Base-by-base conservation (phyloP, 805 yeast genomes). In the Suhomyces tanzawaensis region DNA sequence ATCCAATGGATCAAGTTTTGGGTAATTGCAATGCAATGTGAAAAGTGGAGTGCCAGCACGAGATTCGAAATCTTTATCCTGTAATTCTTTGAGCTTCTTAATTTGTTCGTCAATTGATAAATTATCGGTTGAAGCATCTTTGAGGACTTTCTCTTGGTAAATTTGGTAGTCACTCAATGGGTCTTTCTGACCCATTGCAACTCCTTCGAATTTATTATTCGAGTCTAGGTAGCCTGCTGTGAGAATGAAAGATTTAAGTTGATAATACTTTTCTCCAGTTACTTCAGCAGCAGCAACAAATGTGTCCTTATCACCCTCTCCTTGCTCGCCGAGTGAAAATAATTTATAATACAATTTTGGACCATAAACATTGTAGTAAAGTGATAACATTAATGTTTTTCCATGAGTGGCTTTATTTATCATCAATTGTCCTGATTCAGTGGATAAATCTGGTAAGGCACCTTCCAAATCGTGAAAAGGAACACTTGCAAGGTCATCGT, bases 371-470 rank as follows among this genome's bases (percentile, higher is more conserved):
- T 82, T 82, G 58, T 83, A 83, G 58, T 81, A 83, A 26, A 80
- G 57, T 0, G 87, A 72, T 34, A 83, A 62, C 43, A 82, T 61
- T 36, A 83, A 60, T 3, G 83, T 73, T 48, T 65, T 63, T 33
- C 76, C 74, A 52, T 83, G 89, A 1, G 71, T 65, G 25, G 60
- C 62, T 56, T 81, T 82, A 49, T 77, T 74, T 33, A 82, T 68
- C 36, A 80, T 52, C 39, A 83, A 52, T 53, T 82, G 85, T 3
- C 89, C 90, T 1, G 84, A 75, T 59, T 82, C 89, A 3, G 85
- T 71, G 0, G 88, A 76, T 39, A 77, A 72, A 48, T 82, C 84
- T 7, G 88, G 85, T 29, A 84, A 71, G 0, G 89, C 69, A 3
- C 86, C 86, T 40, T 75, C 72, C 33, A 82, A 64, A 52, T 82